These are phyloP conservation scores for Gymnopilus dilepis DNA, from an alignment of 768 basidiomycete species.

Conservation along the genomic window DNA sequence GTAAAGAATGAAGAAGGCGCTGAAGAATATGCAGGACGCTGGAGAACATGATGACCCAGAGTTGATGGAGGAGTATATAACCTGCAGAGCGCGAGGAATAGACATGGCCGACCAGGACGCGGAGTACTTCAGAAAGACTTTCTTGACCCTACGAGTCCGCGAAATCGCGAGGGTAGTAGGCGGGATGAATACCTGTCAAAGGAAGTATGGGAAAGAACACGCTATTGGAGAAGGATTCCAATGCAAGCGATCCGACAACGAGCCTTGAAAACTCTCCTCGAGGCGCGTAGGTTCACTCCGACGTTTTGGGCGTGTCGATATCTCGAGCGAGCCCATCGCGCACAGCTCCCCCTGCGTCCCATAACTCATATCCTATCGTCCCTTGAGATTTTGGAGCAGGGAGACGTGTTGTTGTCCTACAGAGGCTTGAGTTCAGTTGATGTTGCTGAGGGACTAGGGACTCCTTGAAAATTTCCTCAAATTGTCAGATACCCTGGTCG, in stretches of 20 bases:
- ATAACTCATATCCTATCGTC: no score
- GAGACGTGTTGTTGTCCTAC: no score
- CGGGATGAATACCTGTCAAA: neutral
- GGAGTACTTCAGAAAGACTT: neutral
- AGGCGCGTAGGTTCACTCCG: neutral
- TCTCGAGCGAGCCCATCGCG: neutral
- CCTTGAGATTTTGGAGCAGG: no score
- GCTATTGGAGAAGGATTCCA: neutral
- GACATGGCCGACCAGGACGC: neutral
- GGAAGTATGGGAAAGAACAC: neutral
- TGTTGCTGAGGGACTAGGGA: no score
- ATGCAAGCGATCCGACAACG: neutral
- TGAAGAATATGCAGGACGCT: neutral
- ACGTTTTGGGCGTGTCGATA: neutral
- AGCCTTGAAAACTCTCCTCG: neutral
- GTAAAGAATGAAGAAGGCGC: neutral
- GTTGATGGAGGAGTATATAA: neutral
- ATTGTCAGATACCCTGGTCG: no score
- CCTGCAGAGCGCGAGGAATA: neutral
- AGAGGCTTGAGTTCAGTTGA: no score
- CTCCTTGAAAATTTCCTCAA: no score
- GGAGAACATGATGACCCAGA: neutral
- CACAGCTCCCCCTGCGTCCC: no score
- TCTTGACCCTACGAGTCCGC: neutral
- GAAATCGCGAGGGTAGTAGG: neutral